Evolutionary conservation across 306 rosid genomes (phyloP), one percentile per base, ranked within the genome.

Genomic region (Trichosanthes cucumerina): DNA sequence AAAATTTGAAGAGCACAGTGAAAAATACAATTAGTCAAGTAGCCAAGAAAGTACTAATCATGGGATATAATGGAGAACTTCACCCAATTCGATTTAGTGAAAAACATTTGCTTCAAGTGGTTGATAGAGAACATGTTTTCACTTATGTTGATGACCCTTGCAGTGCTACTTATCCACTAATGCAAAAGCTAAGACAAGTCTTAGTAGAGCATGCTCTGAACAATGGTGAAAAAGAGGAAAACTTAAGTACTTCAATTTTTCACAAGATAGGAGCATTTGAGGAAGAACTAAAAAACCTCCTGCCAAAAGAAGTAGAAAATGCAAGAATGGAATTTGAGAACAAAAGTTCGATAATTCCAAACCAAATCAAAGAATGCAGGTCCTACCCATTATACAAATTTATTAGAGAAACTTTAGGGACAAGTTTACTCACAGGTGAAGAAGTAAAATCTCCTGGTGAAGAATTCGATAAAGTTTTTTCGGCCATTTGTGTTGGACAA

Each of bases 81-180:
- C 98, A 92, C 81, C 96, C 93, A 1, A 88, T 92, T 3, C 82
- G 98, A 59, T 94, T 92, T 77, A 86, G 92, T 28, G 97, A 94
- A 79, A 92, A 92, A 65, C 88, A 94, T 78, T 82, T 94, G 34
- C 90, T 94, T 76, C 86, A 82, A 43, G 90, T 87, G 10, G 97
- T 94, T 4, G 98, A 94, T 23, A 85, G 89, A 0, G 98, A 94
- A 78, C 23, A 88, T 46, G 84, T 92, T 6, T 94, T 89, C 19
- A 73, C 93, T 4, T 94, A 92, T 80, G 33, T 87, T 1, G 98
- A 94, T 58, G 98, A 94, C 7, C 93, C 98, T 0, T 90, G 94
- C 85, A 86, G 87, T 69, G 92, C 85, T 43, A 88, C 88, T 6
- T 94, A 94, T 59, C 96, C 98, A 7, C 73, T 94, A 47, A 90